Evolutionary conservation across 225 moss, liverwort and hornwort genomes (phyloP).

Genomic region (Climacium dendroides): DNA sequence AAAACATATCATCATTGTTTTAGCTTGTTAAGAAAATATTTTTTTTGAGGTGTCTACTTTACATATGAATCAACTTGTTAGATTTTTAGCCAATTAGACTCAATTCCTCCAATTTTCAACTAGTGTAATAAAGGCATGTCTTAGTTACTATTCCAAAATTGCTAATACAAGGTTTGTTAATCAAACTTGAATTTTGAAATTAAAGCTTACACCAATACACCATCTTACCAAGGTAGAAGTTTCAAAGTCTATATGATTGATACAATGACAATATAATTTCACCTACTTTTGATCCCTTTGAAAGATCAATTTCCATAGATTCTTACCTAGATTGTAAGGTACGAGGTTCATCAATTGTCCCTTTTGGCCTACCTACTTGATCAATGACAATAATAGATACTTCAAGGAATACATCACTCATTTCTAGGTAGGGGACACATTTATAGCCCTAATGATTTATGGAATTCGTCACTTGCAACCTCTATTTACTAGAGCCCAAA

Average conservation of each 20-base stretch:
- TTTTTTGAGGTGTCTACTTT: too few relatives aligned
- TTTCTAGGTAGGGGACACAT: not conserved
- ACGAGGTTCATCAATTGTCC: fast-evolving
- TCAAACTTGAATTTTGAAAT: not conserved
- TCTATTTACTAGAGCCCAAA: not conserved
- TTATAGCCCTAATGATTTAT: not conserved
- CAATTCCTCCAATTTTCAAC: not conserved
- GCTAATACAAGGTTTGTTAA: not conserved
- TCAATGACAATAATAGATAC: too few relatives aligned
- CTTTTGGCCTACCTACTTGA: not conserved
- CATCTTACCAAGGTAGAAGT: not conserved
- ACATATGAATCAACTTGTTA: too few relatives aligned
- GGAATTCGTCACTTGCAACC: not conserved
- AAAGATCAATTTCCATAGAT: not conserved
- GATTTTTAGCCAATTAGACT: too few relatives aligned
- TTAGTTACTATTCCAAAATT: not conserved
- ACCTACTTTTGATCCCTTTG: not conserved
- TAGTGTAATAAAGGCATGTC: not conserved
- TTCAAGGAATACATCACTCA: not conserved
- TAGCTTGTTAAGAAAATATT: too few relatives aligned
- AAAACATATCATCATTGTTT: too few relatives aligned
- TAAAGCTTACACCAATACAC: too few relatives aligned
- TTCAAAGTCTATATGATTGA: fast-evolving
- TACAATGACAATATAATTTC: not conserved
- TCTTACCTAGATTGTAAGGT: not conserved